phyloP scores from a whole-genome alignment of 495 filamentous ascomycete genomes.

The Lophiostoma macrostomum region DNA sequence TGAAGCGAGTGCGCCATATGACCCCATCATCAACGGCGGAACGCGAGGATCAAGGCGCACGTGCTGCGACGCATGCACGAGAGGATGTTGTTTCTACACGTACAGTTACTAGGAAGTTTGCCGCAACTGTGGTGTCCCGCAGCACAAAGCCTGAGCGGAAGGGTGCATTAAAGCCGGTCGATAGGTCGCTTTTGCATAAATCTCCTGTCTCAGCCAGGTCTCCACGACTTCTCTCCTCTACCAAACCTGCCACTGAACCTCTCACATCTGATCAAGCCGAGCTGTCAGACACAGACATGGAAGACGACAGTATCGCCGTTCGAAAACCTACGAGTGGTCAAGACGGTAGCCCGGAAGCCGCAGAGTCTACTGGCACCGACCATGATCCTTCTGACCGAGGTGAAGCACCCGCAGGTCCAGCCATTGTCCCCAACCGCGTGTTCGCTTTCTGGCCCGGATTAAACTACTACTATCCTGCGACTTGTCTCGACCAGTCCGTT shows the following conservation, averaged over 20 bases:
- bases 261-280: no score
- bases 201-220: not conserved
- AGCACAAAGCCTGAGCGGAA: not conserved
- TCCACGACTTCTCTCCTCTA: not conserved
- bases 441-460: conserved; percentile 43
- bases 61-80: conserved; percentile 25
- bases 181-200: conserved; percentile 9
- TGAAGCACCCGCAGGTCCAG: conserved; percentile 1
- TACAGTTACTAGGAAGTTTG: conserved; percentile 5
- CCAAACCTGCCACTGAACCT: not conserved
- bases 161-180: conserved; percentile 19
- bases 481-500: conserved; percentile 35
- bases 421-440: conserved; percentile 35
- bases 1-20: conserved; percentile 2
- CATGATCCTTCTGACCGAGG: not conserved
- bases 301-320: no score
- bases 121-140: not conserved
- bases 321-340: no score
- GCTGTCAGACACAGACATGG: no score
- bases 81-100: not conserved
- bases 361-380: not conserved
- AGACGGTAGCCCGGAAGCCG: not conserved
- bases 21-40: conserved; percentile 23
- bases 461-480: conserved; percentile 42
- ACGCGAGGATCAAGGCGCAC: conserved; percentile 29